Base-by-base conservation (phyloP, 139 green algal genomes). In the Nannochloris sp. region DNA sequence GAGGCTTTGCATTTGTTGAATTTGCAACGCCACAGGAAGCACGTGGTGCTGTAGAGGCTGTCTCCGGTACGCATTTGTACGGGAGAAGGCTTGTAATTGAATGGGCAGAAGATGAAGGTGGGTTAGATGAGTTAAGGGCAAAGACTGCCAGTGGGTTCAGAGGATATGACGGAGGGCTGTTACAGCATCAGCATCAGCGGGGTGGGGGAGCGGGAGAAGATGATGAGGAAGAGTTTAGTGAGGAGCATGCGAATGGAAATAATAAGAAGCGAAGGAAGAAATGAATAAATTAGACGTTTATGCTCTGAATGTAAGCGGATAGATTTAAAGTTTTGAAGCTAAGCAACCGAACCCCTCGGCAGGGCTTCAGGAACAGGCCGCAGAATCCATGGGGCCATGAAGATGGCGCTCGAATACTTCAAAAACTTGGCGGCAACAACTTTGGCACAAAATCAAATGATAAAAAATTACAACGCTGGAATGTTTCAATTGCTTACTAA, bases 1-100 rank as follows among this genome's bases (percentile, higher is more conserved):
- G 77, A 30, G 89, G 90, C 33, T 96, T 95, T 72, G 89, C 83
- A 0, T 96, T 96, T 60, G 72, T 96, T 33, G 93, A 98, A 68
- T 97, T 95, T 61, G 76, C 84, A 5, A 95, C 84, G 2, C 84
- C 87, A 67, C 84, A 88, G 54, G 79, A 85, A 59, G 85, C 89
- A 0, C 39, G 61, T 35, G 67, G 45, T 14, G 85, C 85, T 0
- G 53, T 82, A 59, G 72, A 81, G 10, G 81, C 86, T 0, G 79
- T 97, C 36, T 61, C 74, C 0, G 86, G 83, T 14, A 83, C 86
- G 10, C 95, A 99, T 68, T 68, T 99, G 47, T 99, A 98, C 60
- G 95, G 95, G 2, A 77, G 95, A 2, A 78, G 93, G 2, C 65
- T 99, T 36, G 86, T 94, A 4, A 62, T 96, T 9, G 90, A 96